Base-by-base conservation (phyloP, 345 rosid species). In the Salix brachista region DNA sequence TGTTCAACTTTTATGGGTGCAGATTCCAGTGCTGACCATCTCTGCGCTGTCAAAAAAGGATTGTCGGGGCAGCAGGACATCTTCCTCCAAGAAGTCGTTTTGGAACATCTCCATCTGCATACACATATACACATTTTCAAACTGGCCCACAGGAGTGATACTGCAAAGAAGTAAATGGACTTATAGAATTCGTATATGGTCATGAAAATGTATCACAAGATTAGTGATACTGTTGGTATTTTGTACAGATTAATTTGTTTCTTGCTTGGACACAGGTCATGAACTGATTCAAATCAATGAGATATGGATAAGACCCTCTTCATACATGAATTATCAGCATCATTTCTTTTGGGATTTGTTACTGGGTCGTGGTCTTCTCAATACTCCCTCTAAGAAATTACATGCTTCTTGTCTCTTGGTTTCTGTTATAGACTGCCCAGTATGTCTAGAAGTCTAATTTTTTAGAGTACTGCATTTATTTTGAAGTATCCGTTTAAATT, bases 221-320 rank as follows among this genome's bases (percentile, higher is more conserved):
- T 74, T 56, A 34, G 72, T 73, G 71, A 69, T 79, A 44, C 50
- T 68, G 48, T 77, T 84, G 72, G 78, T 81, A n/a, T 79, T 80
- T 69, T 88, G 86, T 87, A 83, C 83, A 85, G 84, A 75, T 75
- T 48, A 82, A 68, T 81, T 82, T 80, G 75, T 83, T 80, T 75
- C 60, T 54, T 75, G 76, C 21, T 72, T 70, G 82, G 76, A 75
- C 70, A 36, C 52, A 13, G 44, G 71, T 73, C 74, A 58, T 79
- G 78, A 83, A 70, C 73, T 82, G 71, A 77, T 79, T 71, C 39
- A 34, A 50, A 37, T 16, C 44, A 74, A 41, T 41, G 14, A 25
- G 71, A 70, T 77, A 36, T 69, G 78, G 75, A 54, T 69, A 34
- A 39, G 37, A 19, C 70, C 62, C 60, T 1, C 46, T 61, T 1